Evolutionary conservation across 2,329 filamentous ascomycete genomes (phyloP), one percentile per base, ranked within the genome.

Genomic region (Pseudogymnoascus sp.): DNA sequence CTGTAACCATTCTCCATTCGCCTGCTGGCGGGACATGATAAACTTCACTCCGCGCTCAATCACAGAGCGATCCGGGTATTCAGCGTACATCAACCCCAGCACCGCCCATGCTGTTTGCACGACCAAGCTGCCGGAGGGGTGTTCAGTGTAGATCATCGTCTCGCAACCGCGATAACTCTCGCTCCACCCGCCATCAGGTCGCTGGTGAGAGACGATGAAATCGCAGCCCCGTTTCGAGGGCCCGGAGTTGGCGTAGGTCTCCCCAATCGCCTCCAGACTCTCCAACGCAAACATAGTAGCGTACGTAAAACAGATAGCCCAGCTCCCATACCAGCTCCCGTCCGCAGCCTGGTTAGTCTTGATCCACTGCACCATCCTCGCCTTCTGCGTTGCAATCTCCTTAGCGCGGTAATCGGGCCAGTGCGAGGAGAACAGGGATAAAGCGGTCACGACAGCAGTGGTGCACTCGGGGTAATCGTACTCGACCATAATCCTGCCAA

Each of bases 391-490:
- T 7, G 83, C 79, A 68, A 99, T 93, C 65, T 97, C 93, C 0
- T 82, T 75, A 0, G 83, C 73, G 60, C 93, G 85, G 75, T 99
- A 96, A 29, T 88, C 79, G 0, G 93, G 91, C 80, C 91, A 96
- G 74, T 90, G 82, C 71, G 88, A 83, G 68, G 85, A 84, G 79
- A 97, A 97, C 1, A 93, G 80, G 4, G 88, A 89, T 18, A 99
- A 80, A 0, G 90, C 92, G 1, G 91, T 97, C 3, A 99, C 89
- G 31, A 92, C 91, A 0, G 95, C 93, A 2, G 95, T 97, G 0
- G 95, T 99, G 79, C 95, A 99, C 75, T 99, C 95, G 0, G 93
- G 92, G 72, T 99, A 97, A 74, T 96, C 91, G 74, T 99, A 99
- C 73, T 97, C 93, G 62, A 99, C 88, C 95, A 99, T 99, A 77